A percentile compares a stretch with the other conserved stretches of the same genome.
phyloP scores from a whole-genome alignment of 2,329 filamentous ascomycete species.

The Grosmannia clavigera region DNA sequence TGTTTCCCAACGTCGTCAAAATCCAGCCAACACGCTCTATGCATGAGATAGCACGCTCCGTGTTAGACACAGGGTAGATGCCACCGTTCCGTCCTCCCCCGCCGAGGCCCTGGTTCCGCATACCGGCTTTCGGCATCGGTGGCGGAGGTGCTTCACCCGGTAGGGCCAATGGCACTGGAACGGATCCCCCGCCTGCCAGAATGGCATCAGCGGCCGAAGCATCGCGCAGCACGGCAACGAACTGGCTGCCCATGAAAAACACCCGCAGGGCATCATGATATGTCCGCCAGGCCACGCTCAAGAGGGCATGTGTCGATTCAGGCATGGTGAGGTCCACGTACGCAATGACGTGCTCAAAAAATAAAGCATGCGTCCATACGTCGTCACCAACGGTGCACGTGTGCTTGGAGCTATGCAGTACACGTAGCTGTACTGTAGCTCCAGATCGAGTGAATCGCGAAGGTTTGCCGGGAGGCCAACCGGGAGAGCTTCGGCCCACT shows the following conservation, averaged over 20 bases:
- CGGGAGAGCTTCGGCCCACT: constrained; percentile 72
- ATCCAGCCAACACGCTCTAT: constrained; percentile 41
- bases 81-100: constrained; percentile 9
- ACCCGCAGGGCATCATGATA: constrained; percentile 81
- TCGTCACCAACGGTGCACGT: constrained; percentile 56
- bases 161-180: constrained; percentile 29
- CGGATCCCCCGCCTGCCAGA: constrained; percentile 31
- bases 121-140: constrained; percentile 32
- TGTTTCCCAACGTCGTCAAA: constrained; percentile 42
- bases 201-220: constrained; percentile 37
- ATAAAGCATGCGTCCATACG: constrained; percentile 67
- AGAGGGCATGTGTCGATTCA: constrained; percentile 41
- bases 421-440: constrained; percentile 80
- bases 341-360: constrained; percentile 77
- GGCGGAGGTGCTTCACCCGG: constrained; percentile 37
- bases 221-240: constrained; percentile 47
- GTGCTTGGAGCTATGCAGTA: constrained; percentile 77
- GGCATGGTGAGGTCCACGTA: constrained; percentile 66
- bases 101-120: background rate
- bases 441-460: constrained; percentile 70
- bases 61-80: constrained; percentile 27
- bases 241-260: constrained; percentile 59
- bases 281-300: constrained; percentile 58
- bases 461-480: constrained; percentile 50
- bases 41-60: constrained; percentile 43